Evolutionary conservation across 129 eudicot species (phyloP), one percentile per base, ranked within the genome.

Genomic region (Mikania micrantha): DNA sequence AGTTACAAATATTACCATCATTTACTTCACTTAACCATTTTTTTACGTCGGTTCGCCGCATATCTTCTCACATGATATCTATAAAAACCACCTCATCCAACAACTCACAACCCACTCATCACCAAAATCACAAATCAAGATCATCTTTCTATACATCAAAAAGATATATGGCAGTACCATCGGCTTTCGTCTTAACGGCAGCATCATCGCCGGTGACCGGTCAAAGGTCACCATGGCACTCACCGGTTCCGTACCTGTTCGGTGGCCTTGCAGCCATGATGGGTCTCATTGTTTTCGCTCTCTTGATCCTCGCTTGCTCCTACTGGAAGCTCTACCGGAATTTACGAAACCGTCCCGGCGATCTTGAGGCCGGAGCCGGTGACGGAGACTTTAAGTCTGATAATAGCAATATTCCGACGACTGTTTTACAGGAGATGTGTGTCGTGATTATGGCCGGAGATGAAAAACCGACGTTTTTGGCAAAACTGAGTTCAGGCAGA

Each of bases 181-280:
- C 34, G 8, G 28, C 78, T 25, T 38, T 80, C n/a, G n/a, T n/a
- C 12, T 25, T 70, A 38, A 24, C 69, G 19, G 47, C 80, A 7
- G 47, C 80, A 17, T 38, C 82, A 25, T 27, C 80, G 24, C 73
- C 50, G 34, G 79, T 12, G 42, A 27, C 36, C 5, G 35, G 1
- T 44, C 90, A 58, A 7, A 29, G 67, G 39, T 84, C 95, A 9
- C 85, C 79, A 28, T 84, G 91, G 95, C 82, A 79, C 72, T 88
- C 95, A 10, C 91, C 91, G 68, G 88, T 88, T 24, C 95, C 95
- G 16, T 88, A 88, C 74, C 85, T 88, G 9, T 88, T 88, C 60
- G 95, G 91, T 1, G 91, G 95, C 11, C 69, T 88, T 16, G 95
- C 91, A 0, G 91, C 91, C 56, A 82, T 85, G 88, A 61, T 88